Evolutionary conservation across 345 rosid species (phyloP), one percentile per base, ranked within the genome.

Genomic region (Moricandia arvensis): DNA sequence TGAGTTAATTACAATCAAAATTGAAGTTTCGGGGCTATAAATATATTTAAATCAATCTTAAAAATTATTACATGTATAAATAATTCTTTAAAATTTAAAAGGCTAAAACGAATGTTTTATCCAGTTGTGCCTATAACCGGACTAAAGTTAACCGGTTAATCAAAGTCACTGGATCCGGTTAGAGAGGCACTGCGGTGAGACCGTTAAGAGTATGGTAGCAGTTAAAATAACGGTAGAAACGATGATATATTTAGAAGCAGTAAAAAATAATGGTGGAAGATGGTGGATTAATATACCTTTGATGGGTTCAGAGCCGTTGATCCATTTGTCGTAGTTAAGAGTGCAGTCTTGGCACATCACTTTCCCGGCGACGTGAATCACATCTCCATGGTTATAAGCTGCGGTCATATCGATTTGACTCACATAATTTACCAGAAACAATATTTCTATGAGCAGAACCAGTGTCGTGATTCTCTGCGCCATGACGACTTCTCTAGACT

Each of bases 291-390:
- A 37, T 61, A 87, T 21, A 21, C 96, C 94, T 87, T 90, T 86
- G 61, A 93, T 84, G 63, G 96, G 93, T 30, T 69, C 66, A 43
- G 85, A 80, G 3, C 94, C 94, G 49, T 75, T 69, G 24, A 81
- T 73, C 93, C 94, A 93, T 51, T 90, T 79, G 3, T 73, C 54
- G 63, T 85, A 90, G 79, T 82, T 78, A 60, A 87, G 83, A 79
- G 85, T 66, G 83, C 98, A 93, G 73, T 90, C 97, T 68, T 90
- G 98, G 78, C 95, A 93, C 78, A 86, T 30, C 0, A 90, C 89
- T 75, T 85, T 83, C 0, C 98, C 98, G 15, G 81, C 71, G 11
- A 90, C 86, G 55, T 90, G 89, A 37, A 89, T 80, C 76, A 83
- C 75, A 51, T 75, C 80, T 45, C 18, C 75, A 5, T 26, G 63